phyloP scores from a whole-genome alignment of 257 asterid species.

The Nicotiana obtusifolia region DNA sequence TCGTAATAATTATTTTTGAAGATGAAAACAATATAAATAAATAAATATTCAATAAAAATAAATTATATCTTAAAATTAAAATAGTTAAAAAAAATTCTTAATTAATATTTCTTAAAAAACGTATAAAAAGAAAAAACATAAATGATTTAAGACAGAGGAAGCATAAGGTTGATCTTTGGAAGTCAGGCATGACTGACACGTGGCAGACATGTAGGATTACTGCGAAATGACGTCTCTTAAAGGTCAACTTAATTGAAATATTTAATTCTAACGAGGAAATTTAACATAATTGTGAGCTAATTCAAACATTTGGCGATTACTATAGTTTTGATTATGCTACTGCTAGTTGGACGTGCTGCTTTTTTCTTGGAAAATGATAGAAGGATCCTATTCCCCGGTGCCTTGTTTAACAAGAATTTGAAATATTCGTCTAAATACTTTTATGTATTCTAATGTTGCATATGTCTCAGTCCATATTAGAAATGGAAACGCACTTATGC shows the following conservation, averaged over 20 bases:
- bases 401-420: background rate
- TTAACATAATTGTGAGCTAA: background rate
- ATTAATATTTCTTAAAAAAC: too few relatives aligned
- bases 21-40: too few relatives aligned
- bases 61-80: too few relatives aligned
- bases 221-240: background rate
- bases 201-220: background rate
- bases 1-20: too few relatives aligned
- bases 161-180: background rate
- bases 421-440: background rate
- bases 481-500: too few relatives aligned
- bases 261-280: background rate
- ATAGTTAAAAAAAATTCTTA: too few relatives aligned
- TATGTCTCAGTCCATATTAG: too few relatives aligned
- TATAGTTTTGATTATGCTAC: background rate
- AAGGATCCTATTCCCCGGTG: background rate
- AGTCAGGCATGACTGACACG: background rate
- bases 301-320: background rate
- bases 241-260: background rate
- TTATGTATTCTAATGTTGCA: too few relatives aligned
- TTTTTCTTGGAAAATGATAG: conserved; percentile 1
- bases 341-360: background rate
- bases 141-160: too few relatives aligned
- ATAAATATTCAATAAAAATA: too few relatives aligned
- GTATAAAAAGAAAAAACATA: too few relatives aligned